Evolutionary conservation across 2,329 filamentous ascomycete genomes (phyloP), one percentile per base, ranked within the genome.

Genomic region (Aspergillus sp.): DNA sequence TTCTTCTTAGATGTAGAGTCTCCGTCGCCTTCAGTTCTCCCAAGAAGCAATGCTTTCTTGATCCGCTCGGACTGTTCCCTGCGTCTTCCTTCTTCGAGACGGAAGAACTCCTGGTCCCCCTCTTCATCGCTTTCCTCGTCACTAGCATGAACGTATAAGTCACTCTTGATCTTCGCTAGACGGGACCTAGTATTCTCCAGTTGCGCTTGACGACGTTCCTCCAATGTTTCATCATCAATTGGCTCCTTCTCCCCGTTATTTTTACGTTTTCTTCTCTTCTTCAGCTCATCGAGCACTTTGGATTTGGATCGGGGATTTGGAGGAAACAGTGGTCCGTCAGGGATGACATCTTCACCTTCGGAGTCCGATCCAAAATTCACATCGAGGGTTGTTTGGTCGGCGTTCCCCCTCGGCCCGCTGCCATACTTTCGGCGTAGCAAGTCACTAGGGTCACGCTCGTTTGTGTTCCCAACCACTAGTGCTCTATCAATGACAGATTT

Each of bases 121-220:
- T 92, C 91, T 35, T 84, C 86, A 68, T 96, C 91, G n/a, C 84
- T 88, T 65, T 96, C 92, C 53, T 98, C 95, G 70, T 98, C 95
- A 64, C 89, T 91, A 39, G 88, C 87, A 57, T 89, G 85, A 51
- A 99, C 89, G 67, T 87, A 93, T 40, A 93, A 76, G 23, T 88
- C 87, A 67, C 90, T 96, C 80, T 97, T 98, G 76, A 95, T 89
- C 70, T 89, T 90, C 33, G 81, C 80, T 49, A 86, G 82, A 74
- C 92, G 92, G 68, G 93, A 91, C n/a, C 84, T 78, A 64, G 96
- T 87, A 64, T 85, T 88, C 52, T 87, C 81, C 54, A 85, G 82
- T 39, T 88, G 82, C 55, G 81, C 83, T 12, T 82, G 81, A 12
- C 86, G 86, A 56, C 83, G 84, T 63, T 85, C 86, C 33, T 84